Evolutionary conservation across 768 basidiomycete species (phyloP), one percentile per base, ranked within the genome.

Genomic region (Leucocoprinus leucothites): DNA sequence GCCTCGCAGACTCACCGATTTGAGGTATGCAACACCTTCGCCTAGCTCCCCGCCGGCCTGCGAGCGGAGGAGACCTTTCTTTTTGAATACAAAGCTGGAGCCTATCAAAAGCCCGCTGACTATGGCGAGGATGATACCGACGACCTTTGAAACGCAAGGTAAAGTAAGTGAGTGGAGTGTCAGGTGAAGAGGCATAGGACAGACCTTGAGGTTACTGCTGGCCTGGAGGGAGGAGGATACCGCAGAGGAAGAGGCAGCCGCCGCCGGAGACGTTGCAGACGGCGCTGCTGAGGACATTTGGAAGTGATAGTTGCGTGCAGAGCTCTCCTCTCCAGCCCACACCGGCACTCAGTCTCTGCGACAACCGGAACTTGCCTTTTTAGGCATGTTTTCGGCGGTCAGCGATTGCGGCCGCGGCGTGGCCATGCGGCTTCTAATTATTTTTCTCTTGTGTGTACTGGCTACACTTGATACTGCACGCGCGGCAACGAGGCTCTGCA

Each of bases 81-180:
- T 99, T 84, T 99, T 99, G 76, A 99, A 88, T 2, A 98, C 95
- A 69, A 98, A 98, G 63, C 86, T 89, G 38, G 82, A 81, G 3
- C 96, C 97, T 58, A 98, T 99, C 58, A 99, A 82, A 25, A 94
- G 40, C 7, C 96, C 97, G 64, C 89, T 92, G 35, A 67, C 62
- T 48, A 94, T 67, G 47, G 91, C 89, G 57, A 93, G 81, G 45
- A 91, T 69, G 61, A 93, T 82, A 9, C 91, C 90, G 61, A 91
- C 84, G 65, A 90, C 62, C 87, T 89, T 19, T 44, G 36, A 42
- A 51, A 28, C 35, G 42, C 24, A 36, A 45, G 44, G 42, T 57
- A 25, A 57, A 44, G 7, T 54, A 22, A 19, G 41, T 53, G 34
- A 53, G 50, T 19, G 24, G 3, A 45, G 8, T 34, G 28, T 18